Conservation (phyloP, 2,329 filamentous ascomycete genomes). For the Daldinia eschscholtzii region DNA sequence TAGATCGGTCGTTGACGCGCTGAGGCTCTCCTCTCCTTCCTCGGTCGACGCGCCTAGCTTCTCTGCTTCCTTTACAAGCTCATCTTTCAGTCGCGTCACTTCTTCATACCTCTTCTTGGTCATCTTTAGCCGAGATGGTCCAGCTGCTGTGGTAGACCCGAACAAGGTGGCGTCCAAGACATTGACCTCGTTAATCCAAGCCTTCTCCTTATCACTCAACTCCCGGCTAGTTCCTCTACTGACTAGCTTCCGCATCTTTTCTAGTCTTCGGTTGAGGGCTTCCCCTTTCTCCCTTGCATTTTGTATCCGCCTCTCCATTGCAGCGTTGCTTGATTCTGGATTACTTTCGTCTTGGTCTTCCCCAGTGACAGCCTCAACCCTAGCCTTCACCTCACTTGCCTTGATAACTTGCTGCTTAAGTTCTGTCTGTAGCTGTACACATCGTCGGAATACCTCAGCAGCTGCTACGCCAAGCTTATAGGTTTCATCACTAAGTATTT, state of each 20-base stretch:
- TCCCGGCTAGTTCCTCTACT: slow-evolving; percentile 63
- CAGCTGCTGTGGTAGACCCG: slow-evolving; percentile 51
- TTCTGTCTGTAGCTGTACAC: slow-evolving; percentile 75
- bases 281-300: slow-evolving; percentile 62
- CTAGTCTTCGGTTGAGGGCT: slow-evolving; percentile 64
- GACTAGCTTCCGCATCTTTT: slow-evolving; percentile 59
- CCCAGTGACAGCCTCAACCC: slow-evolving; percentile 75
- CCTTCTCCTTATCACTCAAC: slow-evolving; percentile 72
- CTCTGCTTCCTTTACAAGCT: slow-evolving; percentile 65
- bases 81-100: slow-evolving; percentile 65
- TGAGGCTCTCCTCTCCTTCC: slow-evolving; percentile 49
- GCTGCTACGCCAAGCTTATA: slow-evolving; percentile 76
- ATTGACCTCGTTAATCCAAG: slow-evolving; percentile 61
- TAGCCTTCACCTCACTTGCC: slow-evolving; percentile 73
- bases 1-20: slow-evolving; percentile 57
- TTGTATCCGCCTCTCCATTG: slow-evolving; percentile 67
- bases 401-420: slow-evolving; percentile 75
- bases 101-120: slow-evolving; percentile 70
- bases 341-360: slow-evolving; percentile 66
- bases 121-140: slow-evolving; percentile 60
- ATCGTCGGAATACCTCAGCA: slow-evolving; percentile 78
- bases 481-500: slow-evolving; percentile 77
- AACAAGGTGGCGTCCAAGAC: slow-evolving; percentile 58
- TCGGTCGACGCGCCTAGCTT: slow-evolving; percentile 53
- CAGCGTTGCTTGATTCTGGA: slow-evolving; percentile 66